Percentiles rank a stretch among this genome's conserved stretches.
Evolutionary conservation across 257 asterid species (phyloP).

Genomic region (Solanum phureja): DNA sequence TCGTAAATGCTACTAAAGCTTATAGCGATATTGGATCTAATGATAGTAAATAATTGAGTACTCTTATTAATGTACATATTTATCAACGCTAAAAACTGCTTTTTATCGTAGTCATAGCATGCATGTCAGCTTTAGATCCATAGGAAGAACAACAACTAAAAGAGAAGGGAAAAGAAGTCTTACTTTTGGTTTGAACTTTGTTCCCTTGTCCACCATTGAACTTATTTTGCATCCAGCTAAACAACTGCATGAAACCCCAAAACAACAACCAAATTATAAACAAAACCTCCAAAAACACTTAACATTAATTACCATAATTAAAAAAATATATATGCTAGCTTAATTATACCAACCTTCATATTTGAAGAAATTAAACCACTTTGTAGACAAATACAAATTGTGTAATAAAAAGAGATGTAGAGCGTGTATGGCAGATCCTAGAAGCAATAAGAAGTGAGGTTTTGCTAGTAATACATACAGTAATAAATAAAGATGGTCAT

Average conservation of each 20-base stretch:
- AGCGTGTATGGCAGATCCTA: conserved; percentile 19
- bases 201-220: conserved; percentile 20
- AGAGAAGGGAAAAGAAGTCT: not conserved
- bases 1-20: too few relatives aligned
- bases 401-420: not conserved
- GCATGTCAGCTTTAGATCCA: too few relatives aligned
- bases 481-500: not conserved
- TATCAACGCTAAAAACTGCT: too few relatives aligned
- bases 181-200: not conserved
- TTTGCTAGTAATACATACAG: conserved; percentile 11
- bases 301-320: not conserved
- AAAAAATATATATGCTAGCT: not conserved
- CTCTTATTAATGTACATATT: too few relatives aligned
- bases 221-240: conserved; percentile 33
- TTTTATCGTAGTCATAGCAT: too few relatives aligned
- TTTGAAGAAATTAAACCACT: not conserved
- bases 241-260: conserved; percentile 18
- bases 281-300: not conserved
- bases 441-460: conserved; percentile 49
- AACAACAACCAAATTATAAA: not conserved
- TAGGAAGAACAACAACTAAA: not conserved
- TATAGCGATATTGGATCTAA: too few relatives aligned
- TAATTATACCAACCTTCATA: conserved; percentile 41
- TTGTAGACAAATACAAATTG: not conserved
- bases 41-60: accelerated